Conservation (phyloP, 805 yeast genomes). For the Kregervanrija fluxuum region DNA sequence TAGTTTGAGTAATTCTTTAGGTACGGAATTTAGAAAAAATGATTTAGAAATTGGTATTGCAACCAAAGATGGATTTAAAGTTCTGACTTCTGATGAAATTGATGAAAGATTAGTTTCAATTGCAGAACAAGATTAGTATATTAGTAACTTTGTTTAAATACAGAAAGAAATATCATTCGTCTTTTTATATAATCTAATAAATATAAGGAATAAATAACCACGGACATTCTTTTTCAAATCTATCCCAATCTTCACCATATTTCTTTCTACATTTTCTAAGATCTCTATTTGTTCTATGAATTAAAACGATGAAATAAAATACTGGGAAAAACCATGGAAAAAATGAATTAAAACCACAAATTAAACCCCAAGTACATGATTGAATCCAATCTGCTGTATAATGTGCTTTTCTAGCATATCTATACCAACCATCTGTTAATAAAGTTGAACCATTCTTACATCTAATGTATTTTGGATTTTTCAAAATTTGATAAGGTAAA, state of each 20-base stretch:
- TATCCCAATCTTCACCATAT: slow-evolving; percentile 93
- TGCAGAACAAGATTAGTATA: slow-evolving; percentile 82
- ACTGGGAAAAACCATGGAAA: slow-evolving; percentile 95
- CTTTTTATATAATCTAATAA: slow-evolving; percentile 31
- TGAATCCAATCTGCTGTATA: slow-evolving; percentile 93
- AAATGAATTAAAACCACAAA: slow-evolving; percentile 81
- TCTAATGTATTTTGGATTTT: slow-evolving; percentile 76
- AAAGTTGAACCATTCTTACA: slow-evolving; percentile 81
- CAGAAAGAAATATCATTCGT: too few species aligned
- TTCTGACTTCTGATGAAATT: slow-evolving; percentile 76
- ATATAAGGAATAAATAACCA: slow-evolving; percentile 87
- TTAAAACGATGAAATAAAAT: slow-evolving; percentile 79
- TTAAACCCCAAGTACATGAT: slow-evolving; percentile 84
- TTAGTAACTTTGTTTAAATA: too few species aligned
- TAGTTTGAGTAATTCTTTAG: slow-evolving; percentile 77
- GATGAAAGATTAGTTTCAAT: slow-evolving; percentile 91
- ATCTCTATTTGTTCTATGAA: slow-evolving; percentile 88
- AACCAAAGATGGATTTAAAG: slow-evolving; percentile 58
- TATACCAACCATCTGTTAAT: slow-evolving; percentile 92
- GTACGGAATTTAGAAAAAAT: slow-evolving; percentile 89
- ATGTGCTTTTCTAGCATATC: slow-evolving; percentile 86
- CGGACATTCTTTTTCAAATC: slow-evolving; percentile 81
- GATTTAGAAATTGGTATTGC: slow-evolving; percentile 94
- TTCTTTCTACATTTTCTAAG: slow-evolving; percentile 74
- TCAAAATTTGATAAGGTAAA: slow-evolving; percentile 75